Percentiles rank a stretch among this genome's conserved stretches.
These are phyloP conservation scores for Populus hybrid DNA, from an alignment of 441 rosid species.

Conservation along the genomic window DNA sequence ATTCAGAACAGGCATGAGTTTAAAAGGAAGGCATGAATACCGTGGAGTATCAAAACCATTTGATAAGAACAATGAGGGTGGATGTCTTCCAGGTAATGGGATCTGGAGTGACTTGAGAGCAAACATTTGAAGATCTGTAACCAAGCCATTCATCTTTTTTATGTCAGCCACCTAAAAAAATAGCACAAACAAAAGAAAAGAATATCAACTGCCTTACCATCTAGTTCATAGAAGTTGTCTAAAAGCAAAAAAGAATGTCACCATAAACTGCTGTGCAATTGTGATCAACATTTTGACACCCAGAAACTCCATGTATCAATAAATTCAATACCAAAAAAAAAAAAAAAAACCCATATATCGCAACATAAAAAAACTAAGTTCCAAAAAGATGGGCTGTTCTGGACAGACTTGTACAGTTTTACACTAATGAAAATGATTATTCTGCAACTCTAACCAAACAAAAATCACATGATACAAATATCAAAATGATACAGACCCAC, in stretches of 20 bases:
- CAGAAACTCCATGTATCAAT: neutral
- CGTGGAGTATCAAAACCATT: conserved; percentile 32
- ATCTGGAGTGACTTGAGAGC: conserved; percentile 54
- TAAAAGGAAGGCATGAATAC: conserved; percentile 21
- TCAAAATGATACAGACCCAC: neutral
- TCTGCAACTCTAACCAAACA: neutral
- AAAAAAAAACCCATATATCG: too few species aligned
- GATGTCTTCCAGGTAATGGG: conserved; percentile 64
- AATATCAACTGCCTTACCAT: neutral
- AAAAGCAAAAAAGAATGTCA: neutral
- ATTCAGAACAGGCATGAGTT: neutral
- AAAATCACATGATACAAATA: neutral
- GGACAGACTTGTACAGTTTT: neutral
- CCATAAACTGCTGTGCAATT: neutral
- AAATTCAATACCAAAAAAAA: neutral
- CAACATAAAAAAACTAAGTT: too few species aligned
- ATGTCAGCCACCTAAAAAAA: conserved; percentile 51
- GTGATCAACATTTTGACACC: neutral
- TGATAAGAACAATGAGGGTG: conserved; percentile 40
- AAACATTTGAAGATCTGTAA: conserved; percentile 70
- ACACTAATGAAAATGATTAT: neutral
- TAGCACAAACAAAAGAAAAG: neutral
- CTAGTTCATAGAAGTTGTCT: neutral
- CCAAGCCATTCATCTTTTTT: conserved; percentile 54
- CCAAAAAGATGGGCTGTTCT: neutral